Conservation (phyloP, 345 rosid genomes). For the Combretum micranthum region DNA sequence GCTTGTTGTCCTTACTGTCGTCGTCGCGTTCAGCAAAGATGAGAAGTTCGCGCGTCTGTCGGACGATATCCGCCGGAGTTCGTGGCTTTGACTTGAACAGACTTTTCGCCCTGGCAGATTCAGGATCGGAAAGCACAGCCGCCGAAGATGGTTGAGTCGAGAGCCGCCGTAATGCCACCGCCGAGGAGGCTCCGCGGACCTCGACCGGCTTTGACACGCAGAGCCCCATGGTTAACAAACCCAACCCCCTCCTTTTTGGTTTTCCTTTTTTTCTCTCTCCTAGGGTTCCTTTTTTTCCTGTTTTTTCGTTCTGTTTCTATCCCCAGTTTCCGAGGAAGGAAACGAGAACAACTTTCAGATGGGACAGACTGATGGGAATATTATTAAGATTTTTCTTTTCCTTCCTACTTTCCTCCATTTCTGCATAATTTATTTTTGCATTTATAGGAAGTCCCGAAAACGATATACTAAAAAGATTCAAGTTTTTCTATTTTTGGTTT, state of each 20-base stretch:
- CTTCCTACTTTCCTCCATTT: too few species aligned
- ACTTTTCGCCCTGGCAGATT: conserved; percentile 55
- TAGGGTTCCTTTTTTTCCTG: not conserved
- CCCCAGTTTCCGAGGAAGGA: not conserved
- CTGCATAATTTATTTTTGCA: too few species aligned
- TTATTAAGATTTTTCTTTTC: too few species aligned
- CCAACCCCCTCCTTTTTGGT: not conserved
- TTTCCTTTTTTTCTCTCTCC: not conserved
- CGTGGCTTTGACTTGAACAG: conserved; percentile 87
- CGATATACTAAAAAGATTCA: too few species aligned
- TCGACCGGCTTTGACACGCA: conserved; percentile 10
- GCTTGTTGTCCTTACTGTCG: conserved; percentile 47
- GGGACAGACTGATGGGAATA: not conserved
- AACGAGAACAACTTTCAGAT: not conserved
- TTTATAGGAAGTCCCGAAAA: too few species aligned
- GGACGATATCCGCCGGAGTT: conserved; percentile 73
- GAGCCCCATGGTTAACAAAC: conserved; percentile 1
- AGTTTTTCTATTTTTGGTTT: too few species aligned
- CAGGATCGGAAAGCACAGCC: not conserved
- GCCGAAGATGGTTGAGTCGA: not conserved
- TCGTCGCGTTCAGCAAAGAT: conserved; percentile 32
- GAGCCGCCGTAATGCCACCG: conserved; percentile 4
- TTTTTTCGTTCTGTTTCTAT: not conserved
- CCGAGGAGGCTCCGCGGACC: conserved; percentile 8
- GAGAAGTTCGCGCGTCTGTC: conserved; percentile 88